These are phyloP conservation scores for Alternaria sp. DNA, from an alignment of 2,329 filamentous ascomycete genomes.

Conservation along the genomic window DNA sequence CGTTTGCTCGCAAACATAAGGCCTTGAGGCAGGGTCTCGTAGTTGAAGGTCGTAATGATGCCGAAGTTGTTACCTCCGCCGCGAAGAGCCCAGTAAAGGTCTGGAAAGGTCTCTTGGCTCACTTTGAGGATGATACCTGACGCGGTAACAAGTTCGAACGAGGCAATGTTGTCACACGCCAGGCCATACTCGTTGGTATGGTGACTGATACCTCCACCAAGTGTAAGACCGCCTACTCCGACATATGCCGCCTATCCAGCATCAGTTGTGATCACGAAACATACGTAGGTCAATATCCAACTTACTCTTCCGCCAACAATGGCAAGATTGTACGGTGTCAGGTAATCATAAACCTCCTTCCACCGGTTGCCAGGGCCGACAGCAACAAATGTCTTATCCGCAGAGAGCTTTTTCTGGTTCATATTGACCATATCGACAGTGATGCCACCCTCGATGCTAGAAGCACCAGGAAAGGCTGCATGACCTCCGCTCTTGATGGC, in stretches of 20 bases:
- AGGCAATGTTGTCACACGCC: conserved; percentile 45
- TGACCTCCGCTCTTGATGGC: conserved; percentile 58
- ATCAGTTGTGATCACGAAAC: not conserved
- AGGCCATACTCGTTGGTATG: conserved; percentile 22
- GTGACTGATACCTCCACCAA: conserved; percentile 30
- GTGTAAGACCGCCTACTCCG: conserved; percentile 31
- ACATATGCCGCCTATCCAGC: conserved; percentile 22
- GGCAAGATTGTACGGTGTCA: conserved; percentile 33
- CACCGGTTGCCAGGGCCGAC: conserved; percentile 48
- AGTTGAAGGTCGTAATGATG: conserved; percentile 41
- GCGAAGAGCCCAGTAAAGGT: conserved; percentile 53
- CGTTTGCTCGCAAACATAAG: conserved; percentile 14
- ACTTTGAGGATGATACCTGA: conserved; percentile 28
- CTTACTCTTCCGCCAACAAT: conserved; percentile 43
- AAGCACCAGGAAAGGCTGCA: conserved; percentile 50
- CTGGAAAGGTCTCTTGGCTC: conserved; percentile 38
- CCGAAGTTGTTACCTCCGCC: conserved; percentile 50
- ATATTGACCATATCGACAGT: conserved; percentile 53
- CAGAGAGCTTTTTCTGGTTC: conserved; percentile 35
- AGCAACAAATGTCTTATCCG: conserved; percentile 34
- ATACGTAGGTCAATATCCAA: not conserved
- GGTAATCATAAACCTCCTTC: conserved; percentile 43
- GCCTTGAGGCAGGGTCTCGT: conserved; percentile 24
- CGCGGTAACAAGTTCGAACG: conserved; percentile 43
- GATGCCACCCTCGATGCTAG: conserved; percentile 54